Conservation (phyloP, 306 rosid genomes). For the Quercus bicolor region DNA sequence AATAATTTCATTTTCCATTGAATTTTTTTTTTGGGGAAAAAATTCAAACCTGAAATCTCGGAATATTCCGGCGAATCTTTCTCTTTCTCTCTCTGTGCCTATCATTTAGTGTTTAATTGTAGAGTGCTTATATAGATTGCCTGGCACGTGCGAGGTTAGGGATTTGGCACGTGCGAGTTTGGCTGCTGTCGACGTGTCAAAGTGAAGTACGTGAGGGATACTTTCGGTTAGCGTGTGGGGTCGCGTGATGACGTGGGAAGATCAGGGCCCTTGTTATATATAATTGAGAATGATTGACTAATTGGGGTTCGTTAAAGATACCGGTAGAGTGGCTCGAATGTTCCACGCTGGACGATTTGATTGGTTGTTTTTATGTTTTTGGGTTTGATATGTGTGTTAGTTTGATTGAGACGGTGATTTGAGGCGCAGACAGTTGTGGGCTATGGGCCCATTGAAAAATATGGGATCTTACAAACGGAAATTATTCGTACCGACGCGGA, state of each 20-base stretch:
- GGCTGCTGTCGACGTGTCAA: background rate
- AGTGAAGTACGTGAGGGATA: background rate
- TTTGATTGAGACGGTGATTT: too few species aligned
- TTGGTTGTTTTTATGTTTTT: too few species aligned
- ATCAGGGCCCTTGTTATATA: background rate
- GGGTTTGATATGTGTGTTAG: too few species aligned
- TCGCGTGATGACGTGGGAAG: slow-evolving; percentile 4
- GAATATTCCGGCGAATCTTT: slow-evolving; percentile 4
- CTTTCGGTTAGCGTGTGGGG: background rate
- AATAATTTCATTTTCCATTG: background rate
- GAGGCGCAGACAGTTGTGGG: too few species aligned
- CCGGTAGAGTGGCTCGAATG: too few species aligned
- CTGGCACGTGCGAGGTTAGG: background rate
- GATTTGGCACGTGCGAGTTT: background rate
- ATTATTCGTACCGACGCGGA: too few species aligned
- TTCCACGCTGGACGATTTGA: too few species aligned
- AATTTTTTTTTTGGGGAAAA: background rate
- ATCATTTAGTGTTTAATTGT: background rate
- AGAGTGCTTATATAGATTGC: background rate
- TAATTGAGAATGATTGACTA: too few species aligned
- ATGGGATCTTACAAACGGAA: too few species aligned
- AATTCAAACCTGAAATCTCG: slow-evolving; percentile 23
- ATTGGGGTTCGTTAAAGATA: too few species aligned
- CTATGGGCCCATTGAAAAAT: too few species aligned
- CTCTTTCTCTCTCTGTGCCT: background rate